Evolutionary conservation across 495 filamentous ascomycete genomes (phyloP), one percentile per base, ranked within the genome.

Genomic region (Talaromyces trachyspermus): DNA sequence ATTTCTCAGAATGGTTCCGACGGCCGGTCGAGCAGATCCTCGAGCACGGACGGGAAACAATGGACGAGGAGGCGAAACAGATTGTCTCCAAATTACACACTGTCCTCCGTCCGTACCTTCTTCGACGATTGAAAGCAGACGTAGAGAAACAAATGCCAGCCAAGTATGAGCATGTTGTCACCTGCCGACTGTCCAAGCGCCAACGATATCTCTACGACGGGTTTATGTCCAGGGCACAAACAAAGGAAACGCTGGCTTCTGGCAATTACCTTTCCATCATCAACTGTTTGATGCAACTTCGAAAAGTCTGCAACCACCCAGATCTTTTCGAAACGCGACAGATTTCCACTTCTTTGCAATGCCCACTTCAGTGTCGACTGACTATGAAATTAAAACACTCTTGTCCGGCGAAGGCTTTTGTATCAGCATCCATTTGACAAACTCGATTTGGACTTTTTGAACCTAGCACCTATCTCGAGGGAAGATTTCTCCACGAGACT

Each of bases 121-220:
- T 99, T 17, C 83, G 94, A 36, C 78, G 94, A 50, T 69, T 99
- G 30, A 99, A 99, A 66, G 87, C 90, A 36, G 94, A 99, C 60
- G 94, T 99, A 18, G 94, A 99, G 71, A 97, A 99, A 65, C 91
- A 97, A 58, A 95, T 99, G 89, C 94, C 94, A 0, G 89, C 79
- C 23, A 99, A 99, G 59, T 95, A 94, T 56, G 94, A 99, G 59
- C 89, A 95, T 60, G 88, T 99, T 24, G 85, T 96, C 42, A 91
- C 90, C 56, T 99, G 94, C 62, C 81, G 89, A 29, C 75, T 99
- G 2, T 95, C 89, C 10, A 95, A 95, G 60, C 81, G 94, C 18
- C 94, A 99, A 57, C 79, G 94, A 29, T 91, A 91, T 62, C 65
- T 99, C 14, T 99, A 99, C 60, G 91, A 99, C 64, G 90, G 89